A percentile compares a stretch with the other conserved stretches of the same genome.
Evolutionary conservation across 2,329 filamentous ascomycete genomes (phyloP).

Genomic region (Fusarium heterosporum): DNA sequence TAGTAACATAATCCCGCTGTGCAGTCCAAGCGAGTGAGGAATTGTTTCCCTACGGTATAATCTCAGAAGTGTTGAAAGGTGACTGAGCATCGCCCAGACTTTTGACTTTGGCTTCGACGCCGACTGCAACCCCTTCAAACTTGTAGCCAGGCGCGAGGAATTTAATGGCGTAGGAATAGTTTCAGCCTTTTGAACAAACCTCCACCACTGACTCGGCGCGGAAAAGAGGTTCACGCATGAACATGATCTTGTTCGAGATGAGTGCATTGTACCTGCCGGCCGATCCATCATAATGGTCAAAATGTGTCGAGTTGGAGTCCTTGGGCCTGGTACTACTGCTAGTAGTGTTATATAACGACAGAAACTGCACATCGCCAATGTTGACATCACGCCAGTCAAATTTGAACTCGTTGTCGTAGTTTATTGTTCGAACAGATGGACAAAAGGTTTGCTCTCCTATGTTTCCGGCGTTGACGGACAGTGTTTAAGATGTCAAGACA

Average conservation of each 20-base stretch:
- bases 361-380: neutral
- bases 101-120: neutral
- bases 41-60: neutral
- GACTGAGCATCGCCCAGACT: neutral
- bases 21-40: neutral
- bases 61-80: constrained; percentile 6
- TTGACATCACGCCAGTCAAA: neutral
- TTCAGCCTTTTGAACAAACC: neutral
- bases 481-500: neutral
- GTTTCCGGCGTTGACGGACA: neutral
- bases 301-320: neutral
- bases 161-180: neutral
- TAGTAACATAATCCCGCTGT: neutral
- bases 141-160: constrained; percentile 15
- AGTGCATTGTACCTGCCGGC: neutral
- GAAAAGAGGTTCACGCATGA: neutral
- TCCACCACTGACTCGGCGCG: neutral
- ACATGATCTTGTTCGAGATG: neutral
- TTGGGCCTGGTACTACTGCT: accelerated
- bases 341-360: neutral
- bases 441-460: neutral
- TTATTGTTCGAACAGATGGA: constrained; percentile 11
- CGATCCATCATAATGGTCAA: neutral
- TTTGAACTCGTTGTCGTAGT: constrained; percentile 4
- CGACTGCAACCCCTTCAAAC: constrained; percentile 12